A percentile compares a stretch with the other conserved stretches of the same genome.
Evolutionary conservation across 129 eudicot species (phyloP).

Genomic region (Escallonia herrerae): DNA sequence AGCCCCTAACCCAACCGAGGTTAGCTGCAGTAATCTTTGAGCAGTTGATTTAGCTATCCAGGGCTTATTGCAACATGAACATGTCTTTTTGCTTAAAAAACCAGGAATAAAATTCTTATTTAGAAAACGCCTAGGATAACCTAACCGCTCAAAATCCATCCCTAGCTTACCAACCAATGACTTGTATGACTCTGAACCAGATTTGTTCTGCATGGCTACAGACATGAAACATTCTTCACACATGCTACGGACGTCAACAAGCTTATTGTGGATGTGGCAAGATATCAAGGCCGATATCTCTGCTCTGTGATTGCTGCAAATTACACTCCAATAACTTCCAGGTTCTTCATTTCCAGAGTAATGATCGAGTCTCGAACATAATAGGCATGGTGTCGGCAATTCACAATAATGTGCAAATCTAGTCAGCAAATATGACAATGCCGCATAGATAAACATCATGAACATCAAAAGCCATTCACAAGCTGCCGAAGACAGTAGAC

Average conservation of each 20-base stretch:
- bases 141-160: constrained; percentile 23
- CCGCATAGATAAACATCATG: constrained; percentile 62
- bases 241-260: constrained; percentile 51
- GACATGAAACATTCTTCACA: constrained; percentile 73
- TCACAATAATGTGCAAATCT: constrained; percentile 63
- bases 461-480: constrained; percentile 91
- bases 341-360: constrained; percentile 39
- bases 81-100: constrained; percentile 33
- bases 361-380: constrained; percentile 70
- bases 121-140: constrained; percentile 22
- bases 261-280: constrained; percentile 57
- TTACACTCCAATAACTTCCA: constrained; percentile 31
- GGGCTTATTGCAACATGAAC: constrained; percentile 63
- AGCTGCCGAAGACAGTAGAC: constrained; percentile 37
- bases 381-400: constrained; percentile 55
- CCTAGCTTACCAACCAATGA: constrained; percentile 40
- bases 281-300: constrained; percentile 57
- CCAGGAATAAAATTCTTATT: constrained; percentile 27
- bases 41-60: constrained; percentile 49
- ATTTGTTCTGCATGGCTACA: constrained; percentile 27
- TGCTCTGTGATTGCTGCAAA: constrained; percentile 51
- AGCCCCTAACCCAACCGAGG: constrained; percentile 35
- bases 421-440: constrained; percentile 48
- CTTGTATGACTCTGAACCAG: constrained; percentile 37
- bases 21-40: constrained; percentile 35